Evolutionary conservation across 306 rosid genomes (phyloP).

Genomic region (Pterocarpus macrocarpus): DNA sequence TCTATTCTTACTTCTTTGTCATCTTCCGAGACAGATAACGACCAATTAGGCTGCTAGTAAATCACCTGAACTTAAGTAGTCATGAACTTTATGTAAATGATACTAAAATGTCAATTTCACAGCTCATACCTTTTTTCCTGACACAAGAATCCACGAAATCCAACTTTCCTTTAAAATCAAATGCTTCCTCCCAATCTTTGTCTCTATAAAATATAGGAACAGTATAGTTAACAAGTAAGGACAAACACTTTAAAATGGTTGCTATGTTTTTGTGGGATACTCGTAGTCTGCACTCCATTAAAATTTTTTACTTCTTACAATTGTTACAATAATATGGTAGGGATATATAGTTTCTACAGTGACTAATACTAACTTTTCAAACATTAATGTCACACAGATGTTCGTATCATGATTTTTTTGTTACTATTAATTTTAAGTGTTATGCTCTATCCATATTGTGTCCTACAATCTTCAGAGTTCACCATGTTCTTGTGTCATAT

Average conservation of each 20-base stretch:
- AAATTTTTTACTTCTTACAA: too few species aligned
- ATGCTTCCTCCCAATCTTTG: constrained; percentile 79
- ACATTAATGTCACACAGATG: background rate
- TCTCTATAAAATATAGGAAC: constrained; percentile 54
- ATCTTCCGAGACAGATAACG: background rate
- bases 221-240: constrained; percentile 18
- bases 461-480: background rate
- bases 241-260: background rate
- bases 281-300: background rate
- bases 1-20: background rate
- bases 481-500: too few species aligned
- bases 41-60: background rate
- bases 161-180: constrained; percentile 61
- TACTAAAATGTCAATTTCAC: background rate
- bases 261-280: background rate
- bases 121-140: constrained; percentile 64
- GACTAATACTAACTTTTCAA: background rate
- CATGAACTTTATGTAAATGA: background rate
- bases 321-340: background rate
- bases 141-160: constrained; percentile 71
- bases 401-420: background rate
- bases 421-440: background rate
- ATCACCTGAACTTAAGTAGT: background rate
- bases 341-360: background rate
- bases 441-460: background rate